Conservation (phyloP, 441 rosid species). For the Pelargonium cotyledonis region DNA sequence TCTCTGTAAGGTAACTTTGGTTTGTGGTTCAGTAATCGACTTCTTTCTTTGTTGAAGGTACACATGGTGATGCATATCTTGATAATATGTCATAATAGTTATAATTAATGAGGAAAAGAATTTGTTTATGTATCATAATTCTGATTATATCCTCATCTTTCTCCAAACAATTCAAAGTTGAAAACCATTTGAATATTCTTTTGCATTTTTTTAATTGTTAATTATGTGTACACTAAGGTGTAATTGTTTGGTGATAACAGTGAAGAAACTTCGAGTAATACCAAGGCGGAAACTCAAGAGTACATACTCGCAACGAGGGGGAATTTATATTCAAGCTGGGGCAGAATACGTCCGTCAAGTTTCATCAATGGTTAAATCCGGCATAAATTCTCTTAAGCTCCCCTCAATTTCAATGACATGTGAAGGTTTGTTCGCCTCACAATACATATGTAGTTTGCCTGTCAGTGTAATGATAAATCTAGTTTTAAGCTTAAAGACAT, state of each 20-base stretch:
- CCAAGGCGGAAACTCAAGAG: slow-evolving; percentile 69
- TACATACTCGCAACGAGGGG: slow-evolving; percentile 65
- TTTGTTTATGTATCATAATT: neutral
- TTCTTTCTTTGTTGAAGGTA: slow-evolving; percentile 2
- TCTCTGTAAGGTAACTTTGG: neutral
- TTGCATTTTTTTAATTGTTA: no score
- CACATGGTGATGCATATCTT: neutral
- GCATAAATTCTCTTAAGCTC: slow-evolving; percentile 66
- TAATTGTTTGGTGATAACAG: slow-evolving; percentile 38
- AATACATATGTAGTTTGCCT: neutral
- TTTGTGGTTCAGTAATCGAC: neutral
- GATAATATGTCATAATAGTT: neutral
- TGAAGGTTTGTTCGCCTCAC: slow-evolving; percentile 53
- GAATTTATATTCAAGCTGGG: slow-evolving; percentile 64
- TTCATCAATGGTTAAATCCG: slow-evolving; percentile 72
- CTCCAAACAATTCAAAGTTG: neutral
- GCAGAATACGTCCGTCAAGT: slow-evolving; percentile 72
- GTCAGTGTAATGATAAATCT: neutral
- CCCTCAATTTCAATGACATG: slow-evolving; percentile 54
- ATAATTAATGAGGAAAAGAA: neutral
- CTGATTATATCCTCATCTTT: neutral
- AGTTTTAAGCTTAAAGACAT: slow-evolving; percentile 9
- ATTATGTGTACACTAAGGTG: slow-evolving; percentile 8
- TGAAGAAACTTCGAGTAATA: slow-evolving; percentile 66
- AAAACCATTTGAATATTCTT: neutral